Evolutionary conservation across 345 rosid genomes (phyloP), one percentile per base, ranked within the genome.

Genomic region (Excoecaria cochinchinensis): DNA sequence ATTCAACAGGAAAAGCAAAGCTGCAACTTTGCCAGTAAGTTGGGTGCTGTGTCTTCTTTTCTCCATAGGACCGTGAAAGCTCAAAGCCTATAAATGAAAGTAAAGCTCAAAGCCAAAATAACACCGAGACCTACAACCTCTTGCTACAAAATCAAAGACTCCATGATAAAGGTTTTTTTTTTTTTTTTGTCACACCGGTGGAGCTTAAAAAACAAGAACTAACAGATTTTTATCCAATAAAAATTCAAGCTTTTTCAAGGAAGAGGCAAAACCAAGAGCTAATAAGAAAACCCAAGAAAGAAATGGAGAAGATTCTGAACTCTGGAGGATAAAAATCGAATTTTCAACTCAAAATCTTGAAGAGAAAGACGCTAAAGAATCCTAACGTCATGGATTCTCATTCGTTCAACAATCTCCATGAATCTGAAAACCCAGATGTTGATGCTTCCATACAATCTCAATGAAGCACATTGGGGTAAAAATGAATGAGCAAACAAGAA

Each of bases 1-100:
- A 71, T 73, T 64, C 77, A 82, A 78, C 78, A 87, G 74, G 72
- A 85, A 56, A 53, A 72, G 60, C 76, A 81, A 8, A 76, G 76
- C 25, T 55, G 57, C 40, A 73, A 58, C 76, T 72, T 64, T 78
- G 51, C 66, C 36, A 74, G 66, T 60, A 10, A 66, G 48, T 71
- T 53, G 73, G 62, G 76, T 65, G 76, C 81, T 58, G 76, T 71
- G 74, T 76, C 84, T 67, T 84, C 77, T 84, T 58, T 78, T 86
- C 81, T 68, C 89, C 93, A 85, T 89, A 55, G 87, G 42, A 80
- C 71, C 4, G 66, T 17, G 74, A 78, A 73, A 71, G 62, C 56
- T 60, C 77, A 79, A 70, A 77, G 71, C 78, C 61, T 24, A 71
- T 58, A 11, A 74, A 78, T 70, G 70, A 44, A 17, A 69, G 58